Percentiles rank a stretch among this genome's conserved stretches.
Evolutionary conservation across 2,329 filamentous ascomycete genomes (phyloP).

Genomic region (Claviceps maximensis): DNA sequence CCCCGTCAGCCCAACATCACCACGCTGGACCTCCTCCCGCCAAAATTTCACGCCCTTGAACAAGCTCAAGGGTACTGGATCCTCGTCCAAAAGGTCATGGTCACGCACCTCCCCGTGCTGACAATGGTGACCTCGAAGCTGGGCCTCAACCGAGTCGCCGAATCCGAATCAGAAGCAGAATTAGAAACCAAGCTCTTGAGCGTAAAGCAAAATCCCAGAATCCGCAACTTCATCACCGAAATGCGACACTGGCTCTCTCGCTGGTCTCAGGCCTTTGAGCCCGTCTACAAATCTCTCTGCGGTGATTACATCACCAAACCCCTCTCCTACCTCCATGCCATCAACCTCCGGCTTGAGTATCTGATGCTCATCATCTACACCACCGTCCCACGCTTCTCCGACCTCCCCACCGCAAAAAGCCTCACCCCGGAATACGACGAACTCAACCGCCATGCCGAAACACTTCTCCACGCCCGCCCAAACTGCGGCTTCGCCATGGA

Average conservation of each 20-base stretch:
- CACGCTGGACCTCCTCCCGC: constrained; percentile 20
- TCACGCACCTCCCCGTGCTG: constrained; percentile 23
- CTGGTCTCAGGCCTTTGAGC: constrained; percentile 26
- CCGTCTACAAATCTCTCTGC: constrained; percentile 18
- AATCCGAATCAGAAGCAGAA: constrained; percentile 15
- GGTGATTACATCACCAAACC: constrained; percentile 13
- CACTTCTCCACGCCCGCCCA: constrained; percentile 21
- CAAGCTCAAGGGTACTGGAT: constrained; percentile 26
- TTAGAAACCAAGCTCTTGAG: constrained; percentile 18
- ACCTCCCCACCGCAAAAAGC: constrained; percentile 20
- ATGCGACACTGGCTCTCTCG: constrained; percentile 25
- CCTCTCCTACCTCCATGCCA: constrained; percentile 21
- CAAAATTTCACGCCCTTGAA: constrained; percentile 17
- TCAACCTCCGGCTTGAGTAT: constrained; percentile 29
- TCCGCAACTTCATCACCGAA: constrained; percentile 22
- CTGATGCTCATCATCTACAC: constrained; percentile 27
- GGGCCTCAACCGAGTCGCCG: constrained; percentile 14
- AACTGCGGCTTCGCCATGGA: constrained; percentile 32
- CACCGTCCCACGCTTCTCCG: constrained; percentile 24
- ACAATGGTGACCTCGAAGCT: constrained; percentile 19
- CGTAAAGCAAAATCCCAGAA: constrained; percentile 16
- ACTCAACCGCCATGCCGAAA: constrained; percentile 25
- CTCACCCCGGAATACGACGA: constrained; percentile 30
- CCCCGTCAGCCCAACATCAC: constrained; percentile 18
- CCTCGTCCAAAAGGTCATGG: constrained; percentile 23